Conservation (phyloP, 306 rosid genomes). For the Hippophae tibetana region DNA sequence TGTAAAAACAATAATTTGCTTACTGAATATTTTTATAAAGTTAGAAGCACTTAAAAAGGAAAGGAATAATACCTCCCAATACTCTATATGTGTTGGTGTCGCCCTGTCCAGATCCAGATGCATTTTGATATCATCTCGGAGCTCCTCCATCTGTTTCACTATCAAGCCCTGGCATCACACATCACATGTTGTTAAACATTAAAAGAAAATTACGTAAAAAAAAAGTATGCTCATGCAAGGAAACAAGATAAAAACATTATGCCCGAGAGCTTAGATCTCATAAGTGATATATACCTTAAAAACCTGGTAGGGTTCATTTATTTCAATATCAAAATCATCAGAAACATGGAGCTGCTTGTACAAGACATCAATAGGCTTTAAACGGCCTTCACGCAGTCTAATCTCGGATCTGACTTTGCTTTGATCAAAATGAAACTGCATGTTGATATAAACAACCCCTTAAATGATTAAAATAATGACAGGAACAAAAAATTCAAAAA, state of each 20-base stretch:
- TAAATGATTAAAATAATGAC: background rate
- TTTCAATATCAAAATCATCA: conserved; percentile 77
- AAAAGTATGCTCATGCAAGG: background rate
- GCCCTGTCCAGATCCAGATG: conserved; percentile 95
- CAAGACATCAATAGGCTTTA: conserved; percentile 80
- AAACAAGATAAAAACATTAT: background rate
- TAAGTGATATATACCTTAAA: conserved; percentile 54
- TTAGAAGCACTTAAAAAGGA: conserved; percentile 1
- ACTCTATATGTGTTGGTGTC: conserved; percentile 81
- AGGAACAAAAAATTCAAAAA: background rate
- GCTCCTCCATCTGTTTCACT: conserved; percentile 88
- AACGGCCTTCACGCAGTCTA: conserved; percentile 94
- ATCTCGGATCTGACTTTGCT: conserved; percentile 96
- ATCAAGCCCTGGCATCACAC: conserved; percentile 70
- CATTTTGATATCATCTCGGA: conserved; percentile 95
- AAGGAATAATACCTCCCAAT: conserved; percentile 70
- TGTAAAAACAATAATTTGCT: no score
- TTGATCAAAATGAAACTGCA: conserved; percentile 97
- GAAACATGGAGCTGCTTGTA: conserved; percentile 81
- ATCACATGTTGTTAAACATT: conserved; percentile 9
- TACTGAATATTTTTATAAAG: background rate
- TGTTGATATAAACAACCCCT: conserved; percentile 14
- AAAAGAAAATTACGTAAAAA: background rate
- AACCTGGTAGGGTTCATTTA: conserved; percentile 87
- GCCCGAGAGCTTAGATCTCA: background rate